Evolutionary conservation across 2,329 filamentous ascomycete species (phyloP), one percentile per base, ranked within the genome.

Genomic region (Chrysoporthe deuterocubensis): DNA sequence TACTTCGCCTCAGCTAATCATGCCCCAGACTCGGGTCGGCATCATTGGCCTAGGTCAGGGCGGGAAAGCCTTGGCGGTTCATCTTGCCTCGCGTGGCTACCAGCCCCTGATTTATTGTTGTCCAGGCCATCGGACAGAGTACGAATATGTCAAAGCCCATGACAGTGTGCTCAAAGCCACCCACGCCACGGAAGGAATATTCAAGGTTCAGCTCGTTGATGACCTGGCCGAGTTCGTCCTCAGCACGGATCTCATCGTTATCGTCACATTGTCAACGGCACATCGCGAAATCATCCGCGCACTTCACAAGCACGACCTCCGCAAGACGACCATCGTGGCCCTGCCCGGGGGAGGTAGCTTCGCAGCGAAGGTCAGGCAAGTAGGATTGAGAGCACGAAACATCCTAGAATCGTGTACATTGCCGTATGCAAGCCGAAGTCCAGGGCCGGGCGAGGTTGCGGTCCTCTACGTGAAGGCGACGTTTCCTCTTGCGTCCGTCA

Each of bases 21-120:
- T 65, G 63, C 46, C 56, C 26, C 54, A 65, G n/a, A 16, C 56
- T 42, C 63, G 34, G 46, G 56, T 65, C n/a, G 63, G 63, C 5
- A 65, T 65, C 54, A 59, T 65, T 43, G 63, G 63, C n/a, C 44
- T 65, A 11, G 63, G 63, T n/a, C 63, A 65, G 34, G 63, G 63
- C 4, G 63, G 54, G 18, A 65, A 65, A 44, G 63, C 63, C 11
- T 34, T 65, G n/a, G 63, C 63, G 5, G 63, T 50, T 26, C 63
- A 65, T 26, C 54, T 65, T 18, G 63, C 63, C 9, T 65, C 63
- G 6, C 63, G 63, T 3, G 63, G 63, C 9, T 42, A 52, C 54
- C 26, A 26, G 34, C 63, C 63, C 7, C 37, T 65, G 56, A 48
- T 65, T 9, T 65, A 65, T n/a, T 65, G 63, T 44, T 59, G 54